Percentiles rank a stretch among this genome's conserved stretches.
These are phyloP conservation scores for Laetiporus sulphureus DNA, from an alignment of 1,284 basidiomycete genomes.

Conservation along the genomic window DNA sequence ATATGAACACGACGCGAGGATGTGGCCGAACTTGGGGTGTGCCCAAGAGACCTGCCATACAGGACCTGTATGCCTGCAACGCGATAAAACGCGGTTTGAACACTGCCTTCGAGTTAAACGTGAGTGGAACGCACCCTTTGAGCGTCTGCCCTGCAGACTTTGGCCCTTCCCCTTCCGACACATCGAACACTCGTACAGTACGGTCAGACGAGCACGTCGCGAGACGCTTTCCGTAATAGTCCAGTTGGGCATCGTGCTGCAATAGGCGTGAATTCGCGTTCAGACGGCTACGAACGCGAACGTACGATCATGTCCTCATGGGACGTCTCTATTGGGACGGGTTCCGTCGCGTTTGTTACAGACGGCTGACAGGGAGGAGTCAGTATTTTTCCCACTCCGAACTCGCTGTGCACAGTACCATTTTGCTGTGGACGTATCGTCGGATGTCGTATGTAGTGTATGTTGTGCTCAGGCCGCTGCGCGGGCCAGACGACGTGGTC, in stretches of 20 bases:
- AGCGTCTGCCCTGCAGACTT: constrained; percentile 70
- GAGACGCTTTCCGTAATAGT: constrained; percentile 95
- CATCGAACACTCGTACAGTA: constrained; percentile 93
- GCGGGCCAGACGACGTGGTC: no score
- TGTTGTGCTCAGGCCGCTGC: no score
- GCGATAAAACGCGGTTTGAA: background rate
- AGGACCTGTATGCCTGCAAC: constrained; percentile 82
- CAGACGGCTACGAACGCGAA: constrained; percentile 8
- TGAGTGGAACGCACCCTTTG: constrained; percentile 60
- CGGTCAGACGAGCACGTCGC: constrained; percentile 97
- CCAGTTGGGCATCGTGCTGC: constrained; percentile 95
- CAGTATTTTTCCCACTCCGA: no score
- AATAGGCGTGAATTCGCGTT: constrained; percentile 3
- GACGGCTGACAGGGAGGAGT: no score
- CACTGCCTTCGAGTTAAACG: no score
- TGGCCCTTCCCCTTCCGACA: constrained; percentile 79
- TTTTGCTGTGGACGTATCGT: no score
- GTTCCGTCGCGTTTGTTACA: constrained; percentile 52
- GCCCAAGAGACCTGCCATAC: constrained; percentile 99
- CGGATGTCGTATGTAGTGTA: no score
- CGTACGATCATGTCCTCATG: constrained; percentile 95
- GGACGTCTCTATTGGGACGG: constrained; percentile 81
- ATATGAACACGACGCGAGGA: constrained; percentile 96
- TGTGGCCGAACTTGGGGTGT: constrained; percentile 93
- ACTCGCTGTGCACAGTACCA: no score